These are phyloP conservation scores for Flaveria floridana DNA, from an alignment of 140 eudicot genomes.

Conservation along the genomic window DNA sequence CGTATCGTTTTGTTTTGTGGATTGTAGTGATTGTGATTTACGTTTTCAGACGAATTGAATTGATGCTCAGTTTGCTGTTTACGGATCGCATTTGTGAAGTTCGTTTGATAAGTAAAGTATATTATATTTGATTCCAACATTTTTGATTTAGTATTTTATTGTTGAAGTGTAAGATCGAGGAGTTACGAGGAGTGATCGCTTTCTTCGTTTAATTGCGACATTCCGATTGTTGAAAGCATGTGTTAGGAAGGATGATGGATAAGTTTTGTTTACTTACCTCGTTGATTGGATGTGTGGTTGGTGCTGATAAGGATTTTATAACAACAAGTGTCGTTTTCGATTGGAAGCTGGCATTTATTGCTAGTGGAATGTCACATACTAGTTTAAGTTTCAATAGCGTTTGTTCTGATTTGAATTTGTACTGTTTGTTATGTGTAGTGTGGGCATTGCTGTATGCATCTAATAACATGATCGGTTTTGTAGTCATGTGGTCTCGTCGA, in stretches of 20 bases:
- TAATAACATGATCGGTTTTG: background rate
- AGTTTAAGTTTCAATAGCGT: slow-evolving; percentile 10
- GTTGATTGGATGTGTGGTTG: slow-evolving; percentile 39
- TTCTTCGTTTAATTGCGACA: slow-evolving; percentile 8
- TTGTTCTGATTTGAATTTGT: slow-evolving; percentile 20
- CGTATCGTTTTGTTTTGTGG: background rate
- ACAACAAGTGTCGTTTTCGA: slow-evolving; percentile 33
- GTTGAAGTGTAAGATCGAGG: slow-evolving; percentile 15
- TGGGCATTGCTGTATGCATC: background rate
- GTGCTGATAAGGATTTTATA: slow-evolving; percentile 32
- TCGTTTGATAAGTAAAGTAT: background rate
- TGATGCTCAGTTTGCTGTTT: slow-evolving; percentile 7
- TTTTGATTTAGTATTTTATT: background rate
- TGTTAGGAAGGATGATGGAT: slow-evolving; percentile 33
- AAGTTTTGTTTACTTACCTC: slow-evolving; percentile 36
- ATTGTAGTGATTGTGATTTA: background rate
- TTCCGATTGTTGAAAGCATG: slow-evolving; percentile 16
- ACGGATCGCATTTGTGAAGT: slow-evolving; percentile 1
- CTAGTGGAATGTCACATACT: slow-evolving; percentile 36
- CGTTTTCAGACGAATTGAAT: background rate
- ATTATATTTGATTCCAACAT: background rate
- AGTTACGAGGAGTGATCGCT: background rate
- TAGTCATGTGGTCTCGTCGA: background rate
- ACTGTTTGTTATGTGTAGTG: background rate
- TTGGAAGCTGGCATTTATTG: slow-evolving; percentile 30